Base-by-base conservation (phyloP, 495 filamentous ascomycete genomes). In the Penicillium longicatenatum region DNA sequence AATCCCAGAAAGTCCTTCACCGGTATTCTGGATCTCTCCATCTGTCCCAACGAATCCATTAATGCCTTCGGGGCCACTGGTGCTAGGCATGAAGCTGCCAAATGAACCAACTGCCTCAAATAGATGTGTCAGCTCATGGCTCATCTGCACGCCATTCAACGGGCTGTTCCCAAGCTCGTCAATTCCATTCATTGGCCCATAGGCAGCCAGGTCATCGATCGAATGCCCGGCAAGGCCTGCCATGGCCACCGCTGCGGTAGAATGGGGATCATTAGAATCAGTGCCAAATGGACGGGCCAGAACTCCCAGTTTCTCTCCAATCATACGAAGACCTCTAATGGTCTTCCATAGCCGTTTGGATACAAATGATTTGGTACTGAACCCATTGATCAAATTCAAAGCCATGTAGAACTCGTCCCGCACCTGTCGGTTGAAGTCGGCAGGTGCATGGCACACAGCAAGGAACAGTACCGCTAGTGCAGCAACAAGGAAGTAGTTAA, bases 391-490 rank as follows among this genome's bases (percentile, higher is more conserved):
- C 14, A 96, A 76, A 43, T 96, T 89, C 1, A 96, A 81, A 0
- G 89, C 91, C 82, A 89, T 84, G 74, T 93, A 93, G 62, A 94
- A 96, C 69, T 94, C 91, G 55, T 87, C 84, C n/a, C 89, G 82
- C 51, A 90, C 90, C 43, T 81, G 73, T 9, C 82, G 78, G 62
- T 85, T 89, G 69, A 93, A 96, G 41, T 89, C 84, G 1, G 86
- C 77, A 0, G 91, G 90, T 3, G 91, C 89, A 66, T 96, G 91
- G 14, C 86, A 89, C 2, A 90, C 89, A 0, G 91, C 90, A 0
- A 96, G 83, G 68, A 94, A 92, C 8, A 96, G 77, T 3, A 93
- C 90, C 0, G 89, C 88, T 24, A 96, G 79, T 10, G 90, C 86
- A 9, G 89, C 87, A 11, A 91, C 85, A 17, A 96, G 79, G 70